phyloP scores from a whole-genome alignment of 2,329 filamentous ascomycete species.

The Xylaria sp. region DNA sequence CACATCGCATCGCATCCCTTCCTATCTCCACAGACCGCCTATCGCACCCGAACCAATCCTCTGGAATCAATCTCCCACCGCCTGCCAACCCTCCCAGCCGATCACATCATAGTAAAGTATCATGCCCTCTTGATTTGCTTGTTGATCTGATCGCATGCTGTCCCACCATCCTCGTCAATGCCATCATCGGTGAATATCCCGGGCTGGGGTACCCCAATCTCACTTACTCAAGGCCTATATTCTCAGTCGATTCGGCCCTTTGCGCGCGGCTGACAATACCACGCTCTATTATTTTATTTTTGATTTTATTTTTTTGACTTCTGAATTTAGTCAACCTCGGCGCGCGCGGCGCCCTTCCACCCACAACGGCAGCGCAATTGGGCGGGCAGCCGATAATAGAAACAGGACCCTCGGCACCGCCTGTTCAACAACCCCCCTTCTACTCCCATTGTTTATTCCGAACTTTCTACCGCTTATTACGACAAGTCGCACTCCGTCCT shows the following conservation, averaged over 20 bases:
- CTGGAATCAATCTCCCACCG: constrained; percentile 28
- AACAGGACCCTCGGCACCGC: background rate
- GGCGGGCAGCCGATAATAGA: constrained; percentile 11
- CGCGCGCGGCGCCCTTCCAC: constrained; percentile 1
- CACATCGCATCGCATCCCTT: constrained; percentile 25
- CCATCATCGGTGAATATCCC: constrained; percentile 28
- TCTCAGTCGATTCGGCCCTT: constrained; percentile 25
- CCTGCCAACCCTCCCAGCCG: constrained; percentile 20
- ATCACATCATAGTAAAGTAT: constrained; percentile 32
- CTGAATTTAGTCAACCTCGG: background rate
- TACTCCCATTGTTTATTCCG: background rate
- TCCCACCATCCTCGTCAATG: constrained; percentile 20
- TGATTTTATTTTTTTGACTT: constrained; percentile 11
- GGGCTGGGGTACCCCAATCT: constrained; percentile 21
- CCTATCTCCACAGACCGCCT: constrained; percentile 28
- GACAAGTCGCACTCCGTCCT: constrained; percentile 15
- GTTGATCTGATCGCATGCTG: constrained; percentile 29
- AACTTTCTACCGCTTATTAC: background rate
- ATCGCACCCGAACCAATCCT: constrained; percentile 32
- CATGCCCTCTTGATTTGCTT: constrained; percentile 16
- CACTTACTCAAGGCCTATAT: constrained; percentile 11
- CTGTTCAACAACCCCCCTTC: background rate
- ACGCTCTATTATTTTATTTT: too few species aligned
- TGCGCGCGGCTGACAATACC: constrained; percentile 22
- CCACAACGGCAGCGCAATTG: background rate